These are phyloP conservation scores for Brassica juncea DNA, from an alignment of 345 rosid species.

Conservation along the genomic window DNA sequence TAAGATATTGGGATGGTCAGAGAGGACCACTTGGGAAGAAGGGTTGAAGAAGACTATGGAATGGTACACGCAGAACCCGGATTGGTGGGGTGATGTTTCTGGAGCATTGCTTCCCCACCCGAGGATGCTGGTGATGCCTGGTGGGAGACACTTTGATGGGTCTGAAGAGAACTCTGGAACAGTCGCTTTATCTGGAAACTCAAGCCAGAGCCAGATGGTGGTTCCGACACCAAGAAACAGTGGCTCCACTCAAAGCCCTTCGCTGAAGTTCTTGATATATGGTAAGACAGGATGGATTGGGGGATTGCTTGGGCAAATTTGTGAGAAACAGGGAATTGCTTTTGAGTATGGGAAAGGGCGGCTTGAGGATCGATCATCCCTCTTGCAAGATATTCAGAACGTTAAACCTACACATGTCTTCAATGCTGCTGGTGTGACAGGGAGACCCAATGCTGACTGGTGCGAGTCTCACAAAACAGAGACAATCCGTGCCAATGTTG, in stretches of 20 bases:
- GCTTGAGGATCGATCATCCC: slow-evolving; percentile 59
- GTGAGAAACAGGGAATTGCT: slow-evolving; percentile 65
- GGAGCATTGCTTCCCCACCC: slow-evolving; percentile 91
- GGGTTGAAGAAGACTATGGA: slow-evolving; percentile 78
- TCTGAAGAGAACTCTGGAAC: slow-evolving; percentile 57
- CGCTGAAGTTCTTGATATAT: slow-evolving; percentile 62
- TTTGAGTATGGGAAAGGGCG: slow-evolving; percentile 68
- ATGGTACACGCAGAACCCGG: slow-evolving; percentile 79
- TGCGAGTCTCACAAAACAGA: slow-evolving; percentile 69
- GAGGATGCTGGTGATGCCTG: slow-evolving; percentile 87
- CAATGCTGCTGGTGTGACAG: slow-evolving; percentile 74
- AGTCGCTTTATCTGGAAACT: slow-evolving; percentile 38
- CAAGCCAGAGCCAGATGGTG: slow-evolving; percentile 60
- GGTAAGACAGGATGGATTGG: slow-evolving; percentile 82
- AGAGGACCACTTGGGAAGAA: slow-evolving; percentile 74
- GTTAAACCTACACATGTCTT: slow-evolving; percentile 73
- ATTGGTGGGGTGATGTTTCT: slow-evolving; percentile 90
- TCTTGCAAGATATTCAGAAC: slow-evolving; percentile 56
- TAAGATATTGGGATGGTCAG: slow-evolving; percentile 76
- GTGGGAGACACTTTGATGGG: slow-evolving; percentile 69
- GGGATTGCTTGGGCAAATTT: slow-evolving; percentile 60
- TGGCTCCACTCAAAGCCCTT: slow-evolving; percentile 34
- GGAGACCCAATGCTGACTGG: slow-evolving; percentile 78
- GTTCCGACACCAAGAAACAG: slow-evolving; percentile 50
- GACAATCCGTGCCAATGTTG: slow-evolving; percentile 67